Evolutionary conservation across 768 basidiomycete genomes (phyloP).

Genomic region (Lactifluus rugatus): DNA sequence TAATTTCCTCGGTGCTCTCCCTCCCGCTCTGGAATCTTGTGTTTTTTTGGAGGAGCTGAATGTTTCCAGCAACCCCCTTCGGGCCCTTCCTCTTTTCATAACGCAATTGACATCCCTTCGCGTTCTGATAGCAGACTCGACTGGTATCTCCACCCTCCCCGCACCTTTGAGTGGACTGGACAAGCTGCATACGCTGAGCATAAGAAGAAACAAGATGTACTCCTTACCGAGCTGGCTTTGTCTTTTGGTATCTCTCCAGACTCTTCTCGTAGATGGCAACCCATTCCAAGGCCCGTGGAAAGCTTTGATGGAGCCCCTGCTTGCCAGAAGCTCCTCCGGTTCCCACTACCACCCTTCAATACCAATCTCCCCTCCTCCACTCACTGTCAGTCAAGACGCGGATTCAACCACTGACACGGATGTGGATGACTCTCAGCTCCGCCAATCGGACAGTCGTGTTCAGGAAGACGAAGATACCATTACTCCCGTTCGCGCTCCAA

Average conservation of each 20-base stretch:
- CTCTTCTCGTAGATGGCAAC: conserved; percentile 87
- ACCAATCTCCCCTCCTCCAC: conserved; percentile 44
- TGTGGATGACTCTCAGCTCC: conserved; percentile 41
- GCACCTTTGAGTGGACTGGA: conserved; percentile 62
- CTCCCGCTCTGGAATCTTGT: conserved; percentile 74
- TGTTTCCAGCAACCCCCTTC: conserved; percentile 82
- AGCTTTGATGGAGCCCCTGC: conserved; percentile 75
- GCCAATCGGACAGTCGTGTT: conserved; percentile 28
- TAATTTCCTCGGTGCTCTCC: conserved; percentile 76
- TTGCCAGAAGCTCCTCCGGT: conserved; percentile 50
- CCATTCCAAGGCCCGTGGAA: conserved; percentile 94
- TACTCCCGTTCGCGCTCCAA: conserved; percentile 49
- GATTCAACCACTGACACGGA: conserved; percentile 40
- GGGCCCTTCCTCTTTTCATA: conserved; percentile 86
- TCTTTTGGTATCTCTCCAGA: conserved; percentile 74
- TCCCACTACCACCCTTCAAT: conserved; percentile 60
- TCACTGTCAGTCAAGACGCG: conserved; percentile 39
- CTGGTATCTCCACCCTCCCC: conserved; percentile 70
- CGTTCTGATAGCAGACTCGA: conserved; percentile 88
- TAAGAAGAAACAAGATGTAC: conserved; percentile 81
- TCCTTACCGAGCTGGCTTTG: conserved; percentile 94
- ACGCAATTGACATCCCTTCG: conserved; percentile 66
- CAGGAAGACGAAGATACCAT: conserved; percentile 72
- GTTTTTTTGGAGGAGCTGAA: conserved; percentile 85
- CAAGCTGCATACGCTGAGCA: conserved; percentile 79